Conservation (phyloP, 805 yeast species). For the Ogataea nitratoaversa region DNA sequence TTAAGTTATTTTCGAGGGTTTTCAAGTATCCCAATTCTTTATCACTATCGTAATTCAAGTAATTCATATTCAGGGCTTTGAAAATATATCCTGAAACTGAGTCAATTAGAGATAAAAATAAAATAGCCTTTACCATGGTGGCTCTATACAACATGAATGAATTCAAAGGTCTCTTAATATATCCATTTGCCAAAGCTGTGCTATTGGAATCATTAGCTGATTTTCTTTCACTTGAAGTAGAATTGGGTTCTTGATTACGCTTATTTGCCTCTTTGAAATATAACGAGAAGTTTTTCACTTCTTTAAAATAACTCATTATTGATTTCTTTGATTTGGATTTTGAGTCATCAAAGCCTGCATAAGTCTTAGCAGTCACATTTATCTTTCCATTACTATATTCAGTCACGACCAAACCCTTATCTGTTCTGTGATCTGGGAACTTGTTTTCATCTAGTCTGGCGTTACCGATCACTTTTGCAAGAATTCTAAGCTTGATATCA, state of each 20-base stretch:
- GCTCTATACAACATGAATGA: slow-evolving; percentile 45
- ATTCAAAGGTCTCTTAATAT: slow-evolving; percentile 44
- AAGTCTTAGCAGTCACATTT: slow-evolving; percentile 22
- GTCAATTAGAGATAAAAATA: slow-evolving; percentile 24
- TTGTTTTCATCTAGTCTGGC: slow-evolving; percentile 2
- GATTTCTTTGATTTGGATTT: slow-evolving; percentile 15
- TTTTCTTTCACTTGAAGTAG: background rate
- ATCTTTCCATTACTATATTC: slow-evolving; percentile 15
- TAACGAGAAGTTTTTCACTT: slow-evolving; percentile 21
- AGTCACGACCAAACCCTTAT: slow-evolving; percentile 20
- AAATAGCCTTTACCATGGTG: slow-evolving; percentile 38
- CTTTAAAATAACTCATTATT: slow-evolving; percentile 15
- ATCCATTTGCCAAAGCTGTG: slow-evolving; percentile 3
- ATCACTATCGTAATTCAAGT: slow-evolving; percentile 14
- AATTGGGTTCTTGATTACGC: slow-evolving; percentile 10
- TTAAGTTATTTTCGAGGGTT: slow-evolving; percentile 8
- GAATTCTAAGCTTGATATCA: slow-evolving; percentile 19
- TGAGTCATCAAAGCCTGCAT: slow-evolving; percentile 25
- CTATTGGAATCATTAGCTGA: too few relatives aligned
- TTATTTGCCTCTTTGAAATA: slow-evolving; percentile 24
- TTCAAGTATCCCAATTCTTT: slow-evolving; percentile 14
- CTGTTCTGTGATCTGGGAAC: slow-evolving; percentile 15
- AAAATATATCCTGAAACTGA: slow-evolving; percentile 20
- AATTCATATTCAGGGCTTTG: slow-evolving; percentile 12
- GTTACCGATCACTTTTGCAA: slow-evolving; percentile 18